Evolutionary conservation across 2,329 filamentous ascomycete genomes (phyloP).

Genomic region (Thielaviopsis ethacetica): DNA sequence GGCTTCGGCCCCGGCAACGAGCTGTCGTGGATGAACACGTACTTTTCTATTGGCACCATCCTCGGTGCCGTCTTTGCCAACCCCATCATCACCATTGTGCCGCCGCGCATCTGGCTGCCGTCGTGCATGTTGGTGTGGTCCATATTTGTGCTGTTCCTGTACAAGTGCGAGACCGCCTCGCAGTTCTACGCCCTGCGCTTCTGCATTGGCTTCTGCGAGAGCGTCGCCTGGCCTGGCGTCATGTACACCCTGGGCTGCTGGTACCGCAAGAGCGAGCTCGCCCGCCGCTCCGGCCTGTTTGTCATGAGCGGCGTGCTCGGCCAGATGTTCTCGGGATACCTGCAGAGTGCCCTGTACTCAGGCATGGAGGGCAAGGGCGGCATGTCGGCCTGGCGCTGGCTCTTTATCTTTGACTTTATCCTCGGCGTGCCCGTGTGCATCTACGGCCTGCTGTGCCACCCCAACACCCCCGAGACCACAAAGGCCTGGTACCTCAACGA

Average conservation of each 20-base stretch:
- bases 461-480: slow-evolving; percentile 27
- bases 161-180: slow-evolving; percentile 21
- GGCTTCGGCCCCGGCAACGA: slow-evolving; percentile 10
- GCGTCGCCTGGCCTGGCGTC: slow-evolving; percentile 37
- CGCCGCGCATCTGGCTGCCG: slow-evolving; percentile 26
- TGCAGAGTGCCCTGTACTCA: slow-evolving; percentile 16
- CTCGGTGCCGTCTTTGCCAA: slow-evolving; percentile 28
- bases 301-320: slow-evolving; percentile 39
- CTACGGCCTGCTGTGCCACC: slow-evolving; percentile 19
- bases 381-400: slow-evolving; percentile 22
- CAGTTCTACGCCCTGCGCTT: slow-evolving; percentile 33
- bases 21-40: slow-evolving; percentile 26
- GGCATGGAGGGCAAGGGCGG: slow-evolving; percentile 21
- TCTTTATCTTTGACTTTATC: slow-evolving; percentile 19
- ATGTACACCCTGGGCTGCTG: slow-evolving; percentile 38
- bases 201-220: slow-evolving; percentile 37
- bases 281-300: slow-evolving; percentile 39
- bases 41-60: slow-evolving; percentile 30
- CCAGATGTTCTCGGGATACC: slow-evolving; percentile 22
- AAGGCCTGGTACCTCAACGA: slow-evolving; percentile 26
- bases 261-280: slow-evolving; percentile 42
- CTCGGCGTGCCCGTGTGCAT: not conserved
- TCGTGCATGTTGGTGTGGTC: slow-evolving; percentile 23
- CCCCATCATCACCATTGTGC: slow-evolving; percentile 27
- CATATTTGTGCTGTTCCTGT: slow-evolving; percentile 25